phyloP scores from a whole-genome alignment of 495 filamentous ascomycete genomes.

The Clavariopsis aquatica region DNA sequence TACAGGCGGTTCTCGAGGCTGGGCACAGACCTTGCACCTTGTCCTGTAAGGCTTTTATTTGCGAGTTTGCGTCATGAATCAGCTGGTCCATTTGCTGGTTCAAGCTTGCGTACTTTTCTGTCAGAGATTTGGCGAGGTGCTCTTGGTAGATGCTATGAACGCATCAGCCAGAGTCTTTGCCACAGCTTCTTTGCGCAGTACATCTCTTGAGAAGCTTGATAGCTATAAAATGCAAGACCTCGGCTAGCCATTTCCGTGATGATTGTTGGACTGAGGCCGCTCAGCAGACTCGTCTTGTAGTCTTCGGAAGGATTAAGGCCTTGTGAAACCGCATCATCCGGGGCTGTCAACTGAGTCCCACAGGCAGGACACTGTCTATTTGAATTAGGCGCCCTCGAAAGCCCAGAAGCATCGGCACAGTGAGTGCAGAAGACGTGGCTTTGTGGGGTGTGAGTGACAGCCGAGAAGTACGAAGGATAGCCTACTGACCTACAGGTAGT shows the following conservation, averaged over 20 bases:
- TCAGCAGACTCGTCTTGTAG: constrained; percentile 88
- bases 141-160: constrained; percentile 76
- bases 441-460: constrained; percentile 23
- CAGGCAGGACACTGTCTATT: constrained; percentile 81
- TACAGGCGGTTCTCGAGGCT: constrained; percentile 16
- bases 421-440: constrained; percentile 85
- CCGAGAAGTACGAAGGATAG: not conserved
- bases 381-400: constrained; percentile 59
- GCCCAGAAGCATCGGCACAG: constrained; percentile 69
- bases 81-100: constrained; percentile 76
- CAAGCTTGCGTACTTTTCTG: constrained; percentile 70
- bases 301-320: constrained; percentile 85
- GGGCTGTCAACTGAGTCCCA: constrained; percentile 63
- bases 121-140: constrained; percentile 67
- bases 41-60: constrained; percentile 68
- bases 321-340: constrained; percentile 75
- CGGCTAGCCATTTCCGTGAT: constrained; percentile 91
- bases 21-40: constrained; percentile 54
- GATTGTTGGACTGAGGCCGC: constrained; percentile 76
- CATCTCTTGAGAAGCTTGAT: constrained; percentile 92
- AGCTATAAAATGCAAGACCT: constrained; percentile 84
- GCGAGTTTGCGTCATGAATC: constrained; percentile 76
- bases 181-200: constrained; percentile 40
- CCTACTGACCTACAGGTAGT: constrained; percentile 79
- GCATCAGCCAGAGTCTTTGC: constrained; percentile 3